A percentile compares a stretch with the other conserved stretches of the same genome.
These are phyloP conservation scores for Tuber microsphaerosporum DNA, from an alignment of 495 filamentous ascomycete species.

Conservation along the genomic window DNA sequence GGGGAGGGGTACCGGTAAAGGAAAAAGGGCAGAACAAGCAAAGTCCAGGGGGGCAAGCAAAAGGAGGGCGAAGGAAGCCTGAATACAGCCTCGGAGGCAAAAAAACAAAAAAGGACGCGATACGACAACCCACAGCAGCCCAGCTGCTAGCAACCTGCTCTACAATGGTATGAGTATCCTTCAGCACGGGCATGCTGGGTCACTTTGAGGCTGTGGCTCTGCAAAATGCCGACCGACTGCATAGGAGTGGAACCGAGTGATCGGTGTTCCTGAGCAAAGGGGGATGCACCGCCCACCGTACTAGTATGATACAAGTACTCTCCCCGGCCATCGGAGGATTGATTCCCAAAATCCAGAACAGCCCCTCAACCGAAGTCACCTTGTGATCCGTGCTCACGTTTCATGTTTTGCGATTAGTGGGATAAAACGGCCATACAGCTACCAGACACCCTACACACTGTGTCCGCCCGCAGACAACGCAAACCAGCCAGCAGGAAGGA, in stretches of 20 bases:
- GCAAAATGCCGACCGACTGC: slow-evolving; percentile 25
- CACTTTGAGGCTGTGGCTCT: slow-evolving; percentile 6
- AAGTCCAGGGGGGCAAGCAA: not conserved
- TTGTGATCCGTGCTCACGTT: slow-evolving; percentile 38
- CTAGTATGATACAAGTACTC: not conserved
- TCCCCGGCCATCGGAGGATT: slow-evolving; percentile 12
- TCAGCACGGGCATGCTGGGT: slow-evolving; percentile 10
- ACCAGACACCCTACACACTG: not conserved
- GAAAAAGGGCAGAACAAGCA: not conserved
- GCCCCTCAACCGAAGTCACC: slow-evolving; percentile 31
- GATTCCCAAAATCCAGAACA: slow-evolving; percentile 19
- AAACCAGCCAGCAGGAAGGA: not conserved
- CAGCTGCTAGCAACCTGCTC: not conserved
- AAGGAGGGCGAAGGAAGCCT: not conserved
- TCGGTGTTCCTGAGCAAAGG: slow-evolving; percentile 3
- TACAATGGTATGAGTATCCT: slow-evolving; percentile 3
- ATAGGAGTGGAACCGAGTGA: slow-evolving; percentile 29
- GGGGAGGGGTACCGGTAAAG: not conserved
- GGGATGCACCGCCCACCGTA: not conserved
- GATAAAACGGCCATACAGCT: slow-evolving; percentile 30
- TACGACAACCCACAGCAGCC: not conserved
- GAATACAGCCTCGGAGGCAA: not conserved
- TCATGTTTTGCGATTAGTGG: slow-evolving; percentile 20
- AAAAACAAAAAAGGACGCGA: not conserved
- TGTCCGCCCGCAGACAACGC: not conserved